These are phyloP conservation scores for Arachis stenosperma DNA, from an alignment of 306 rosid species.

Conservation along the genomic window DNA sequence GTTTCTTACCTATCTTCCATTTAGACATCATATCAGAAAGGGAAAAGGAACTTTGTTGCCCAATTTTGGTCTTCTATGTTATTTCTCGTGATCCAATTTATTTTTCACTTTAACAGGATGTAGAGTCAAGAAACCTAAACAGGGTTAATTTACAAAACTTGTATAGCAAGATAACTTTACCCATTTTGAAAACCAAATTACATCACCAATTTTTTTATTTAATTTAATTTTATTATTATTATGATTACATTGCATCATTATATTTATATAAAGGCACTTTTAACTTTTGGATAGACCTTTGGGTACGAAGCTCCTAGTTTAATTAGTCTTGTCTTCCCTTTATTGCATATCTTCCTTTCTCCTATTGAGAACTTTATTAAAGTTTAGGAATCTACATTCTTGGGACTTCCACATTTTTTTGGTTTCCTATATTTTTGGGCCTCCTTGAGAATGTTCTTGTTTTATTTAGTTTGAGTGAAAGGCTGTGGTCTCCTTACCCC, in stretches of 20 bases:
- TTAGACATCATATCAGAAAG: background rate
- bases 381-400: too few relatives aligned
- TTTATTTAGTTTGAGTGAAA: too few relatives aligned
- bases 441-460: too few relatives aligned
- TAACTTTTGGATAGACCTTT: too few relatives aligned
- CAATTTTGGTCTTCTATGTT: background rate
- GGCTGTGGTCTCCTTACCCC: too few relatives aligned
- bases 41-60: background rate
- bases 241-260: too few relatives aligned
- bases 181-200: background rate
- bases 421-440: background rate
- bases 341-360: too few relatives aligned
- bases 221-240: background rate
- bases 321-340: too few relatives aligned
- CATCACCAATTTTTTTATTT: background rate
- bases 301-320: too few relatives aligned
- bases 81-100: background rate
- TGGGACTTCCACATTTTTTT: background rate
- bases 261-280: too few relatives aligned
- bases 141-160: background rate
- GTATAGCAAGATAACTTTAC: background rate
- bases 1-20: constrained; percentile 7
- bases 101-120: background rate
- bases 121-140: background rate
- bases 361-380: too few relatives aligned